These are phyloP conservation scores for Pholiota molesta DNA, from an alignment of 768 basidiomycete genomes.

Conservation along the genomic window DNA sequence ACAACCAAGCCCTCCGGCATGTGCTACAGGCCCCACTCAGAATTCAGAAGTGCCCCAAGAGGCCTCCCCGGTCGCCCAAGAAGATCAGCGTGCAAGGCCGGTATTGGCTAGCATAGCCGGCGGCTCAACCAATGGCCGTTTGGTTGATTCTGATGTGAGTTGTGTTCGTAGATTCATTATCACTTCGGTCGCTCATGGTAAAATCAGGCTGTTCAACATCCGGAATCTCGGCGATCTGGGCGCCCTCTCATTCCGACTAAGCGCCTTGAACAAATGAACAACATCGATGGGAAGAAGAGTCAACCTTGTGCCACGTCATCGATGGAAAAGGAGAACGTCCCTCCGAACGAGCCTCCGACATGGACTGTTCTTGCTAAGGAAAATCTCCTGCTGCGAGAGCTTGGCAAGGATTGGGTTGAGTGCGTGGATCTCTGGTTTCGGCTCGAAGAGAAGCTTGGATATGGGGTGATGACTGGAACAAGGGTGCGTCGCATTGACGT, in stretches of 20 bases:
- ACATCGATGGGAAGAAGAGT: background rate
- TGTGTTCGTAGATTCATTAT: no score
- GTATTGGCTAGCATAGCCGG: no score
- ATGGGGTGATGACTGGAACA: slow-evolving; percentile 4
- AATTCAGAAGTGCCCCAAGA: no score
- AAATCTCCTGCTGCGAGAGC: slow-evolving; percentile 1
- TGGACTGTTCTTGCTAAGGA: slow-evolving; percentile 2
- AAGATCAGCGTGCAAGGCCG: no score
- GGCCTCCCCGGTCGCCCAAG: no score
- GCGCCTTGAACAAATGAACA: background rate
- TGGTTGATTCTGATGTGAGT: no score
- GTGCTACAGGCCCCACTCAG: no score
- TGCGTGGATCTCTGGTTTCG: slow-evolving; percentile 12
- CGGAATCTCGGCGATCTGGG: background rate
- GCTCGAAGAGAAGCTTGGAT: slow-evolving; percentile 13
- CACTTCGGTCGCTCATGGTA: no score
- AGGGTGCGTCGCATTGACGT: slow-evolving; percentile 2
- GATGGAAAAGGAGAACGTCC: background rate
- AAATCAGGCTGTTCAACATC: no score
- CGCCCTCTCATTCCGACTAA: background rate
- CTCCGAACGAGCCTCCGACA: background rate
- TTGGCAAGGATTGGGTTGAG: slow-evolving; percentile 10
- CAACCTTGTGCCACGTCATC: background rate
- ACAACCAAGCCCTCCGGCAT: no score
- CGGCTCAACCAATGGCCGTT: no score